These are phyloP conservation scores for Musa itinerans DNA, from an alignment of 176 grass and related monocot species.

Conservation along the genomic window DNA sequence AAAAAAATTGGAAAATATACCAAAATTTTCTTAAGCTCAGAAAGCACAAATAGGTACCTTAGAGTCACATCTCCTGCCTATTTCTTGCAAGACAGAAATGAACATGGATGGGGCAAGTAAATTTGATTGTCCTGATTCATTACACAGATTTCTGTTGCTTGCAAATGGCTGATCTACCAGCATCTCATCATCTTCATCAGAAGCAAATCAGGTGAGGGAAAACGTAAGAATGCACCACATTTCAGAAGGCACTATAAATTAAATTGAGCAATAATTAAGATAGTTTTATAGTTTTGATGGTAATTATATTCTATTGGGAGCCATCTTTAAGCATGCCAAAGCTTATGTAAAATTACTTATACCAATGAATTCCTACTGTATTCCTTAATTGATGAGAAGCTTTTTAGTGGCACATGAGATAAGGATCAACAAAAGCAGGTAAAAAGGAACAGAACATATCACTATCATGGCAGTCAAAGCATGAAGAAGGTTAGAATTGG, in stretches of 20 bases:
- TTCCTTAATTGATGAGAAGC: background rate
- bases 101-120: slow-evolving; percentile 39
- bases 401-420: background rate
- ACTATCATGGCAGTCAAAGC: background rate
- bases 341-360: background rate
- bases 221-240: background rate
- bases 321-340: background rate
- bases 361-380: background rate
- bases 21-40: slow-evolving; percentile 6
- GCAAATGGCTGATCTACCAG: slow-evolving; percentile 25
- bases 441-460: background rate
- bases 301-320: too few species aligned
- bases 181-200: slow-evolving; percentile 55
- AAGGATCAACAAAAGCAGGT: background rate
- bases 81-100: slow-evolving; percentile 70
- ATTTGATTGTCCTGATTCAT: slow-evolving; percentile 35
- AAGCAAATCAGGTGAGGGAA: slow-evolving; percentile 11
- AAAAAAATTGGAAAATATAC: background rate
- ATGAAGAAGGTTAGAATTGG: background rate
- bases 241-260: background rate
- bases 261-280: background rate
- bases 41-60: slow-evolving; percentile 36
- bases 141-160: slow-evolving; percentile 34
- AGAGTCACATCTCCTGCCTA: slow-evolving; percentile 52
- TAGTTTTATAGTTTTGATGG: too few species aligned